Conservation (phyloP, 257 asterid genomes). For the Solanum pinnatisectum region DNA sequence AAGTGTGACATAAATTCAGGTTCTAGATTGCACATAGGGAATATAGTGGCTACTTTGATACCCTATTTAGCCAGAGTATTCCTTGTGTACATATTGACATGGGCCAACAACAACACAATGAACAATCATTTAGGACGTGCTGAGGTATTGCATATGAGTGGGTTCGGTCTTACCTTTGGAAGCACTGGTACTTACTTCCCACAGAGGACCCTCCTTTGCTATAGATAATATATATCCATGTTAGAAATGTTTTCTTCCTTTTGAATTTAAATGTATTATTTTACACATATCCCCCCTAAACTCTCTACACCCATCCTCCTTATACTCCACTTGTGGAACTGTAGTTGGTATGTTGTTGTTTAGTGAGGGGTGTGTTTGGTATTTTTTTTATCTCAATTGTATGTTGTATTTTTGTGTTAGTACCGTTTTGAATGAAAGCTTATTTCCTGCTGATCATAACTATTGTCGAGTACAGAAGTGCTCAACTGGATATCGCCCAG, state of each 20-base stretch:
- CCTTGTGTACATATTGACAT: too few species aligned
- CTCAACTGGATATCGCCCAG: constrained; percentile 44
- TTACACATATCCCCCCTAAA: background rate
- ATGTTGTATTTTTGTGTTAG: background rate
- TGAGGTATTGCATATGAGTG: too few species aligned
- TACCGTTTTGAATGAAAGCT: background rate
- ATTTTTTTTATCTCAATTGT: background rate
- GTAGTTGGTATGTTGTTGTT: background rate
- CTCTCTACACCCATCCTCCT: background rate
- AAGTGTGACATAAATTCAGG: too few species aligned
- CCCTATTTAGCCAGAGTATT: too few species aligned
- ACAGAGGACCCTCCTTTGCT: too few species aligned
- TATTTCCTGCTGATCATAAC: constrained; percentile 44
- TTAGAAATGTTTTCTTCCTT: background rate
- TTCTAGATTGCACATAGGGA: too few species aligned
- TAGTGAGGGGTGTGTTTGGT: background rate
- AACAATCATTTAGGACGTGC: too few species aligned
- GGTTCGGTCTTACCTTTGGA: too few species aligned
- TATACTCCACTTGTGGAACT: background rate
- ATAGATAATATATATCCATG: too few species aligned
- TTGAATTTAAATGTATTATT: background rate
- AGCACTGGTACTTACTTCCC: too few species aligned
- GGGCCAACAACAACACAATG: too few species aligned
- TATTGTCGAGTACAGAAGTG: constrained; percentile 70
- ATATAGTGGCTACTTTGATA: too few species aligned